Evolutionary conservation across 768 basidiomycete genomes (phyloP).

Genomic region (Neoboletus brunneissimus): DNA sequence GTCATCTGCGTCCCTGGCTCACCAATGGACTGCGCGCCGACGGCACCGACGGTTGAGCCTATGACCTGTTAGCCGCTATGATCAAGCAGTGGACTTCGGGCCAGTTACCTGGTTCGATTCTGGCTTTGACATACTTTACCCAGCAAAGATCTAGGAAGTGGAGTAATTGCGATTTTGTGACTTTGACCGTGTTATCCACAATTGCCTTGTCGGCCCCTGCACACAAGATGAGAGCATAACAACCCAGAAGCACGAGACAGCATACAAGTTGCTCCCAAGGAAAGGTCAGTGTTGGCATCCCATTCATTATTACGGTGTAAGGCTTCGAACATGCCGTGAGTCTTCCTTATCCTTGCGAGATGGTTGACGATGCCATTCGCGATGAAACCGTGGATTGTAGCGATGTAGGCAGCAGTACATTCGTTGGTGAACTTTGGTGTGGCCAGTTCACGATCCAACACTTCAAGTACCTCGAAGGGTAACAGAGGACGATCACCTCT

Average conservation of each 20-base stretch:
- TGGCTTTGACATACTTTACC: constrained; percentile 90
- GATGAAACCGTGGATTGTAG: constrained; percentile 70
- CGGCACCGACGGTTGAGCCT: constrained; percentile 98
- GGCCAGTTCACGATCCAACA: constrained; percentile 62
- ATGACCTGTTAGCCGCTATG: not conserved
- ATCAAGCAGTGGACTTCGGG: not conserved
- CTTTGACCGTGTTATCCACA: constrained; percentile 89
- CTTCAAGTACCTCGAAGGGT: constrained; percentile 81
- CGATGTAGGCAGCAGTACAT: constrained; percentile 69
- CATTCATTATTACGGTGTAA: constrained; percentile 70
- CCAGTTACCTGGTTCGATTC: constrained; percentile 84
- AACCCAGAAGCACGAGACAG: not conserved
- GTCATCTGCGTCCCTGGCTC: constrained; percentile 99
- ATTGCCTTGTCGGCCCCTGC: constrained; percentile 65
- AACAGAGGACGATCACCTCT: constrained; percentile 63
- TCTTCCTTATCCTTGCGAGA: constrained; percentile 64
- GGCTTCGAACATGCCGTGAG: constrained; percentile 82
- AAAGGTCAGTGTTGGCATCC: constrained; percentile 75
- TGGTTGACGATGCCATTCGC: constrained; percentile 58
- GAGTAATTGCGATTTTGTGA: constrained; percentile 76
- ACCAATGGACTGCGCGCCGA: constrained; percentile 98
- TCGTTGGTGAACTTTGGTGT: constrained; percentile 59
- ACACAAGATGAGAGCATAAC: not conserved
- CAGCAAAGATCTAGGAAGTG: constrained; percentile 85
- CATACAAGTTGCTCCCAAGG: constrained; percentile 71